Evolutionary conservation across 1,284 basidiomycete genomes (phyloP).

Genomic region (Heterobasidion occidentale): DNA sequence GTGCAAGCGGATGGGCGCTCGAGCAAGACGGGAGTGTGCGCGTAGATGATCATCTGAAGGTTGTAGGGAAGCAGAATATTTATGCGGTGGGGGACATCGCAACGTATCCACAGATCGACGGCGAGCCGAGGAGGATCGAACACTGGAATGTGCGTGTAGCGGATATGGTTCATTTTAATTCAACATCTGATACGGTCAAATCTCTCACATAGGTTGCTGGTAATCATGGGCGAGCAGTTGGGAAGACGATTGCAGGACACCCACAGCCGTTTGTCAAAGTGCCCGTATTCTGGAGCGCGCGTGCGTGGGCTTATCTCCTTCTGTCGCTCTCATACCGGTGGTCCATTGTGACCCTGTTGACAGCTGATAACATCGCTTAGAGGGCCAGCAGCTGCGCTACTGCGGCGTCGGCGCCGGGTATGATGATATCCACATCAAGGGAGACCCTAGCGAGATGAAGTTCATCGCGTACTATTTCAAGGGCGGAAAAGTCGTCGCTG

Average conservation of each 20-base stretch:
- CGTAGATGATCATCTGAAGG: constrained; percentile 75
- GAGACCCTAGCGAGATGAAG: constrained; percentile 76
- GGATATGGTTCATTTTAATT: background rate
- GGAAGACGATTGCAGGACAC: constrained; percentile 63
- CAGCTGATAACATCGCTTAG: constrained; percentile 19
- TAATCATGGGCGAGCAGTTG: constrained; percentile 82
- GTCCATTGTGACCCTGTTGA: background rate
- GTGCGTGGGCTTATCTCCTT: constrained; percentile 32
- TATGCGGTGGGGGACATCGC: constrained; percentile 92
- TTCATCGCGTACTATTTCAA: constrained; percentile 87
- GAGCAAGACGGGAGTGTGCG: constrained; percentile 78
- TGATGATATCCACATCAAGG: constrained; percentile 75
- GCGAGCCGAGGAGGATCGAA: constrained; percentile 63
- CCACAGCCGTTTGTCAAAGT: constrained; percentile 69
- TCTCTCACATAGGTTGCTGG: constrained; percentile 54
- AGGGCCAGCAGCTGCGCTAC: constrained; percentile 79
- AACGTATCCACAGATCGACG: constrained; percentile 62
- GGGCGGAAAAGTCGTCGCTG: constrained; percentile 71
- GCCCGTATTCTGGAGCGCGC: constrained; percentile 86
- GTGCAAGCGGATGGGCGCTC: constrained; percentile 51
- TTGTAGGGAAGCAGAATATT: constrained; percentile 56
- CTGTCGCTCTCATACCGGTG: background rate
- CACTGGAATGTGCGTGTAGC: constrained; percentile 78
- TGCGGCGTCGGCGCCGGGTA: constrained; percentile 63
- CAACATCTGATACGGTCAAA: constrained; percentile 4